These are phyloP conservation scores for Ambispora gerdemannii DNA, from an alignment of 192 early-diverging fungal genomes.

Conservation along the genomic window DNA sequence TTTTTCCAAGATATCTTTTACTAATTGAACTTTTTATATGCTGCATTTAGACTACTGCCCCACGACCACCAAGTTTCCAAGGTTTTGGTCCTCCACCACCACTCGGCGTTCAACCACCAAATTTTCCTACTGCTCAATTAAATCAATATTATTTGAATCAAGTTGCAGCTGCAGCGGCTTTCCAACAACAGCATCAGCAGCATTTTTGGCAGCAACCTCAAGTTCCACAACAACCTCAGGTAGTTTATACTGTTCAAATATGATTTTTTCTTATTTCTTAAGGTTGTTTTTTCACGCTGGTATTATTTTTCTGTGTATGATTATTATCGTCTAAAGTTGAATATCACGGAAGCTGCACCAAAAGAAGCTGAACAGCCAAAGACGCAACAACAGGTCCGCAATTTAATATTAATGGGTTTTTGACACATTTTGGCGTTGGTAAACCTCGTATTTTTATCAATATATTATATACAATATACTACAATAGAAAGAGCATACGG, in stretches of 20 bases:
- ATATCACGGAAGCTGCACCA: conserved; percentile 16
- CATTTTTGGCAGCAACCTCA: conserved; percentile 35
- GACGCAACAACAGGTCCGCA: conserved; percentile 25
- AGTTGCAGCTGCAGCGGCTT: conserved; percentile 33
- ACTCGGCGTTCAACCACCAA: conserved; percentile 21
- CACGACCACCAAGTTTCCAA: conserved; percentile 35
- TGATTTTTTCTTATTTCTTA: background rate
- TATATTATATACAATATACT: background rate
- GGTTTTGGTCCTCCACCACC: conserved; percentile 26
- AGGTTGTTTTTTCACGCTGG: background rate
- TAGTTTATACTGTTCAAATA: conserved; percentile 13
- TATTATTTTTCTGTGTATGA: too few relatives aligned
- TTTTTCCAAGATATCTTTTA: too few relatives aligned
- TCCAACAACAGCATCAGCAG: conserved; percentile 34
- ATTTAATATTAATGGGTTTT: too few relatives aligned
- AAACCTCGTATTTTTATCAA: background rate
- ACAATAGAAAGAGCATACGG: conserved; percentile 26
- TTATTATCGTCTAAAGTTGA: too few relatives aligned
- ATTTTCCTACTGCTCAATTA: conserved; percentile 24
- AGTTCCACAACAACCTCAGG: conserved; percentile 32
- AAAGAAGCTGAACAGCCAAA: conserved; percentile 32
- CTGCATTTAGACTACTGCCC: conserved; percentile 43
- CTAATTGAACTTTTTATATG: background rate
- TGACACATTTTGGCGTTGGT: too few relatives aligned
- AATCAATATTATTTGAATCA: conserved; percentile 37